Evolutionary conservation across 805 yeast species (phyloP), one percentile per base, ranked within the genome.

Genomic region (Nakazawaea molendinolei): DNA sequence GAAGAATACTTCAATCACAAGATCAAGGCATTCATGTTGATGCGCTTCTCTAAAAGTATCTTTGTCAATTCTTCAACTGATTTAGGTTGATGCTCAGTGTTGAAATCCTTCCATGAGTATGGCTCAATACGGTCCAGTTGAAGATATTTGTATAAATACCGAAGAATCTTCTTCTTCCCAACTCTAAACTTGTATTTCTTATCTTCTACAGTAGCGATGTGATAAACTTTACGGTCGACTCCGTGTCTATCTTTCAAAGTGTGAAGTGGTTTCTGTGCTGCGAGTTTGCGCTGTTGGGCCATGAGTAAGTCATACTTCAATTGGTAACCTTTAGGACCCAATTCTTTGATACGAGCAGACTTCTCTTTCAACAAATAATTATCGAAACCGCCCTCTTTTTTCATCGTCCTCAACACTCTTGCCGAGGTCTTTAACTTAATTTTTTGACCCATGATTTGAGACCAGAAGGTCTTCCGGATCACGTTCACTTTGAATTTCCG

Each of bases 361-460:
- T 83, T 86, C 41, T 87, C 95, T 60, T 92, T 92, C 28, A 77
- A 70, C 43, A 92, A 59, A 55, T 92, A 92, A 45, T 79, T 79
- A 54, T 92, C 99, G 39, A 92, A 67, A 5, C 99, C 98, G 43
- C 98, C 98, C 57, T 90, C 97, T 49, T 78, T 85, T 40, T 85
- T 81, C 41, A 92, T 80, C 0, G 97, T 87, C 50, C 79, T 76
- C 52, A 92, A 68, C 5, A 87, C 97, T 41, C 79, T 74, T 5
- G 97, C 74, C 6, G 87, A 79, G 23, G 87, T 76, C 41, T 70
- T 76, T 37, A 86, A 57, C 33, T 65, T 63, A 30, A 87, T 56
- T 26, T 64, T 58, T 46, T 66, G 67, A 40, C 76, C 62, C 49
- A 92, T 67, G 0, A 84, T 63, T 47, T 85, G 95, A 44, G 95